phyloP scores from a whole-genome alignment of 148 eudicot species.

The Euryodendron excelsum region DNA sequence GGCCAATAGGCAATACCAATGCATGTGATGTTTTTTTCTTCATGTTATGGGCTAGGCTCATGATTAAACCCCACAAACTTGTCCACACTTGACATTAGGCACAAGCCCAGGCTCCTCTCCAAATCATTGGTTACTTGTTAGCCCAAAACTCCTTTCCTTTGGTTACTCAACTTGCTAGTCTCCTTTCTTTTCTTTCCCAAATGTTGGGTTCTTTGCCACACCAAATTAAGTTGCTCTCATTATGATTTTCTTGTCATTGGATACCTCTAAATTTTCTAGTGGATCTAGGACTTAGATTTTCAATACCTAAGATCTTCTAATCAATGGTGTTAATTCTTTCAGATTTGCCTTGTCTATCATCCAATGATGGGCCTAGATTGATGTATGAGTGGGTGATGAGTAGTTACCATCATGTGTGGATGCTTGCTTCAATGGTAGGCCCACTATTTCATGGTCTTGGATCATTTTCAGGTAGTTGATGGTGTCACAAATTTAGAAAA shows the following conservation, averaged over 20 bases:
- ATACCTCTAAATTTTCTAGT: background rate
- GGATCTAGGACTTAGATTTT: background rate
- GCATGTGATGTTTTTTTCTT: too few species aligned
- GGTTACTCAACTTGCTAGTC: too few species aligned
- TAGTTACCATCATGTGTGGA: slow-evolving; percentile 6
- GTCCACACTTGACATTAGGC: too few species aligned
- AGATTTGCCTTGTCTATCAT: slow-evolving; percentile 5
- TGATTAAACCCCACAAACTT: too few species aligned
- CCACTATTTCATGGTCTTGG: background rate
- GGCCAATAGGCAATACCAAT: too few species aligned
- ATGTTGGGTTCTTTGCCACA: too few species aligned
- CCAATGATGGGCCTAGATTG: slow-evolving; percentile 14
- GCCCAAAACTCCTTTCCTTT: too few species aligned
- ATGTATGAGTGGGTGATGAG: slow-evolving; percentile 22
- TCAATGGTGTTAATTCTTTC: background rate
- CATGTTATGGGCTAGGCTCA: too few species aligned
- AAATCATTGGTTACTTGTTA: too few species aligned
- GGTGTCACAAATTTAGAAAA: background rate
- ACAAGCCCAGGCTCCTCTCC: too few species aligned
- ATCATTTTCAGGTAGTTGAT: background rate
- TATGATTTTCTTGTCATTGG: background rate
- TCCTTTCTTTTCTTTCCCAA: too few species aligned
- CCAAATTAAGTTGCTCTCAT: background rate
- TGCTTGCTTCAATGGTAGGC: slow-evolving; percentile 8
- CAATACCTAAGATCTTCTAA: background rate